phyloP scores from a whole-genome alignment of 352 stramenopile genomes.

The Phytophthora sojae region DNA sequence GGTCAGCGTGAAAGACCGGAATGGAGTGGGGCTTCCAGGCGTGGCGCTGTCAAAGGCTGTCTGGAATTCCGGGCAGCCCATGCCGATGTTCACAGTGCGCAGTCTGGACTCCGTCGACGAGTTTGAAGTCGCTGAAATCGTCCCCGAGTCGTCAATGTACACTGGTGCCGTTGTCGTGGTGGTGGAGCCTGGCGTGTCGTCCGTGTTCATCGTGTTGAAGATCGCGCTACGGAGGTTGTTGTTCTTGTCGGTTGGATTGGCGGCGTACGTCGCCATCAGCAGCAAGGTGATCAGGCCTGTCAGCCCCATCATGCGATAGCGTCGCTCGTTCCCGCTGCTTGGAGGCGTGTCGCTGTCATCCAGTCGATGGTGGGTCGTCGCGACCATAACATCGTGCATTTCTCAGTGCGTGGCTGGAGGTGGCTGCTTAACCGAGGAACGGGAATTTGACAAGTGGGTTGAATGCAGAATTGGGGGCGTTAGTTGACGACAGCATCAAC shows the following conservation, averaged over 20 bases:
- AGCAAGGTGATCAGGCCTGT: slow-evolving; percentile 27
- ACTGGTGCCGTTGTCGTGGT: background rate
- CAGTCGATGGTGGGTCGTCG: slow-evolving; percentile 30
- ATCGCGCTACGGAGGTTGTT: slow-evolving; percentile 14
- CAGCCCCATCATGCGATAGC: slow-evolving; percentile 26
- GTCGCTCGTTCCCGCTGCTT: slow-evolving; percentile 1
- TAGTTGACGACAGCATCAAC: slow-evolving; percentile 8
- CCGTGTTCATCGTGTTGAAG: slow-evolving; percentile 16
- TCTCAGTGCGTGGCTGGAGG: background rate
- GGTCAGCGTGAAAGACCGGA: slow-evolving; percentile 57
- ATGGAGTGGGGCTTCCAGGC: slow-evolving; percentile 37
- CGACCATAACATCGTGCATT: slow-evolving; percentile 29
- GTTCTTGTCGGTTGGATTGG: background rate
- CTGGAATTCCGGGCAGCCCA: slow-evolving; percentile 67
- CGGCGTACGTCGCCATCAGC: slow-evolving; percentile 25
- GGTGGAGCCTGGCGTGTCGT: background rate
- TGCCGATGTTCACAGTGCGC: slow-evolving; percentile 31
- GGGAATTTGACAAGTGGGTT: slow-evolving; percentile 15
- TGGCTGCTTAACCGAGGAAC: slow-evolving; percentile 11
- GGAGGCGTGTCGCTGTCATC: slow-evolving; percentile 8
- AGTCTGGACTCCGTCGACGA: slow-evolving; percentile 22
- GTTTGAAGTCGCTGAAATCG: slow-evolving; percentile 19
- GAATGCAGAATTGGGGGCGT: background rate
- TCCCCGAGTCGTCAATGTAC: slow-evolving; percentile 24
- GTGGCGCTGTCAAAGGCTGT: slow-evolving; percentile 50